Evolutionary conservation across 1,284 basidiomycete species (phyloP).

Genomic region (Peniophora sp.): DNA sequence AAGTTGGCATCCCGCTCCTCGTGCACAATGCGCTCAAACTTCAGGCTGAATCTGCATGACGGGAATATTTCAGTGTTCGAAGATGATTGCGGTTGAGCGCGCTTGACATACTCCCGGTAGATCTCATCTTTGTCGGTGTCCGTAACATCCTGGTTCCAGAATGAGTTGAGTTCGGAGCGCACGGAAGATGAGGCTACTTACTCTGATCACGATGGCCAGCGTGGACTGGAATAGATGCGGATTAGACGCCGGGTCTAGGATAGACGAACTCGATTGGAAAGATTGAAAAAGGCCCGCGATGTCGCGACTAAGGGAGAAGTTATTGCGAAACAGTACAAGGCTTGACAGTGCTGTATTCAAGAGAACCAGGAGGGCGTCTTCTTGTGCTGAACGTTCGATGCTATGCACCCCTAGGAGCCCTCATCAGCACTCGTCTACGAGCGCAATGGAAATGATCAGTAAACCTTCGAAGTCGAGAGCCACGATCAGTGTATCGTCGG

Average conservation of each 20-base stretch:
- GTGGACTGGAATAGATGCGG: constrained; percentile 51
- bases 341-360: constrained; percentile 63
- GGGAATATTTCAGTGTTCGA: no score
- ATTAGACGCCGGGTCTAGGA: constrained; percentile 51
- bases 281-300: constrained; percentile 56
- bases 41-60: constrained; percentile 36
- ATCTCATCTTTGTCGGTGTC: constrained; percentile 51
- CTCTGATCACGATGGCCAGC: constrained; percentile 58
- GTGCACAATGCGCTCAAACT: constrained; percentile 49
- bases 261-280: constrained; percentile 53
- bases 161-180: background rate
- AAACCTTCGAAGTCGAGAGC: constrained; percentile 58
- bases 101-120: constrained; percentile 37
- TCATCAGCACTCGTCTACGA: background rate
- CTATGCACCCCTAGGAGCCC: constrained; percentile 45
- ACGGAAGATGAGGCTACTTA: constrained; percentile 11
- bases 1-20: constrained; percentile 55
- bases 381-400: constrained; percentile 55
- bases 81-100: no score
- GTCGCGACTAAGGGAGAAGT: constrained; percentile 52
- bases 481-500: constrained; percentile 43
- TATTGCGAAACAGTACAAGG: constrained; percentile 56
- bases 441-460: background rate
- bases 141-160: constrained; percentile 45
- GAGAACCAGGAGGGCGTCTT: constrained; percentile 53